Conservation (phyloP, 2,329 filamentous ascomycete species). For the Sarocladium brachiariae region DNA sequence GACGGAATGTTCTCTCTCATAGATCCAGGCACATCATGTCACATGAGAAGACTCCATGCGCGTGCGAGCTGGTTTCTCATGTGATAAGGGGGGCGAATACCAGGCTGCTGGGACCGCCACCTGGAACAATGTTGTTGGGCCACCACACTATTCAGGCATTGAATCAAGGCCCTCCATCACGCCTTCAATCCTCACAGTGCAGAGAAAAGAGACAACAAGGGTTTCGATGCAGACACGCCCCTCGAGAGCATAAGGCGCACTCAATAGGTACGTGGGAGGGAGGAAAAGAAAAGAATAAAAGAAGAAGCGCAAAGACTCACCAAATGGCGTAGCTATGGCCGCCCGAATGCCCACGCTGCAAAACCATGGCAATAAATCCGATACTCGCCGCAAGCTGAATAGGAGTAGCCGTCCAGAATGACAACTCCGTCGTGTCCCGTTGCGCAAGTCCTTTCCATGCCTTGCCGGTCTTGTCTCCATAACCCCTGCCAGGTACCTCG, state of each 20-base stretch:
- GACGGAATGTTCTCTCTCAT: no score
- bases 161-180: background rate
- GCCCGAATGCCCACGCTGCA: slow-evolving; percentile 39
- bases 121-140: background rate
- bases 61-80: background rate
- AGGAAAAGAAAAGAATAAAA: no score
- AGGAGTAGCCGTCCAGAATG: slow-evolving; percentile 40
- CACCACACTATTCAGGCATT: background rate
- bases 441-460: slow-evolving; percentile 32
- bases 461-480: slow-evolving; percentile 38
- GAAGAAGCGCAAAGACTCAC: slow-evolving; percentile 26
- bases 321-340: slow-evolving; percentile 42
- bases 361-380: slow-evolving; percentile 34
- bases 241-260: no score
- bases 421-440: slow-evolving; percentile 42
- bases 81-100: slow-evolving; percentile 4
- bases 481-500: slow-evolving; percentile 30
- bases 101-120: background rate
- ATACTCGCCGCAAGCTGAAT: slow-evolving; percentile 35
- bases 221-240: background rate
- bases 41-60: slow-evolving; percentile 2
- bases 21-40: no score
- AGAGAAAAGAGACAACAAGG: background rate
- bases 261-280: no score
- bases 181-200: background rate